Evolutionary conservation across 1,139 yeast genomes (phyloP).

Genomic region (Zygotorulaspora mrakii): DNA sequence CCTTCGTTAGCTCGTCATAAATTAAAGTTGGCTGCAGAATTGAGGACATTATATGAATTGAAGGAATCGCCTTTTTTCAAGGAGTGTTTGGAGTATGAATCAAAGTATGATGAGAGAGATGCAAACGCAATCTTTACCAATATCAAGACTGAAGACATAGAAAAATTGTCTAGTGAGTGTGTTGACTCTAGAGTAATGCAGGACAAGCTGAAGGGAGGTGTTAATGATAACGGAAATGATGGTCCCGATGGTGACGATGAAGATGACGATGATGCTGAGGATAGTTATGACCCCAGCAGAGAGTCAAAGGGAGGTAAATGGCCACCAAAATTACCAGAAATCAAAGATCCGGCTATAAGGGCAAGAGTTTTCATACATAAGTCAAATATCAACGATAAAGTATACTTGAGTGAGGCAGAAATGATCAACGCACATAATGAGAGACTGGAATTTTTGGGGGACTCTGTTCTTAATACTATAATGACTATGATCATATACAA

Average conservation of each 20-base stretch:
- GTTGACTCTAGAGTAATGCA: slow-evolving; percentile 3
- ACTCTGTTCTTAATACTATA: slow-evolving; percentile 72
- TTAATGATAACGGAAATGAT: slow-evolving; percentile 10
- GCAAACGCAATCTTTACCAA: slow-evolving; percentile 26
- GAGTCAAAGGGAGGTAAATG: slow-evolving; percentile 23
- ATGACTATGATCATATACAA: slow-evolving; percentile 66
- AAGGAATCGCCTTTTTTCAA: slow-evolving; percentile 50
- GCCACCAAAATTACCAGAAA: slow-evolving; percentile 71
- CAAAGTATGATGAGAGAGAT: slow-evolving; percentile 33
- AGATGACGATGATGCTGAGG: slow-evolving; percentile 25
- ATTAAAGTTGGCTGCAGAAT: slow-evolving; percentile 54
- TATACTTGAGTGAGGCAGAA: slow-evolving; percentile 55
- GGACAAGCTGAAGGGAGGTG: slow-evolving; percentile 1
- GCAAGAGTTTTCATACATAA: slow-evolving; percentile 80
- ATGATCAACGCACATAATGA: slow-evolving; percentile 72
- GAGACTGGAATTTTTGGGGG: slow-evolving; percentile 90
- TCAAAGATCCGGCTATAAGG: slow-evolving; percentile 54
- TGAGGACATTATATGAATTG: slow-evolving; percentile 51
- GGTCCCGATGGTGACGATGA: slow-evolving; percentile 21
- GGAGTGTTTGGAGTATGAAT: slow-evolving; percentile 38
- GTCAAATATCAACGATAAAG: slow-evolving; percentile 60
- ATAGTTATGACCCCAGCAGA: slow-evolving; percentile 17
- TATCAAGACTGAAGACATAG: slow-evolving; percentile 20
- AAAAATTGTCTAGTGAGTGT: slow-evolving; percentile 18
- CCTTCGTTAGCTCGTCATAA: slow-evolving; percentile 54